phyloP scores from a whole-genome alignment of 2,329 filamentous ascomycete genomes.

The Aureobasidium pullulans region DNA sequence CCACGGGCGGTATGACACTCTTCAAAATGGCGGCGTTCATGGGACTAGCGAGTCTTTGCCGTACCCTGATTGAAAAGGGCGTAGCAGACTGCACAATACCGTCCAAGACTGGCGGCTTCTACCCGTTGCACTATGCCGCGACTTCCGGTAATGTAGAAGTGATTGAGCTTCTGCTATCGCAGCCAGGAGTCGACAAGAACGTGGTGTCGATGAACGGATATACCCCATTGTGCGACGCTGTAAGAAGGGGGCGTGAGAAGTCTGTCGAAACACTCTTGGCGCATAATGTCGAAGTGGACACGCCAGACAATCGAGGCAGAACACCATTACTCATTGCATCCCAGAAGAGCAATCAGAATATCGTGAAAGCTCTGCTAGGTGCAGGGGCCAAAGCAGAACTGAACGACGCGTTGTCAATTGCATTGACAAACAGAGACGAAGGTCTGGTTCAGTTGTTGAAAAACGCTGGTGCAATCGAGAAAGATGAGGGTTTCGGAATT shows the following conservation, averaged over 20 bases:
- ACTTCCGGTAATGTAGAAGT: no score
- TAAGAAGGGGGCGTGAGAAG: background rate
- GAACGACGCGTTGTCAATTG: background rate
- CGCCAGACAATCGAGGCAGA: background rate
- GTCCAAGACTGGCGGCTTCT: background rate
- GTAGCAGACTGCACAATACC: background rate
- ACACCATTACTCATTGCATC: background rate
- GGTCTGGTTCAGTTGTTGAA: background rate
- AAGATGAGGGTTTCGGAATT: background rate
- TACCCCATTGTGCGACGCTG: background rate
- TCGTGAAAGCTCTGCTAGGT: background rate
- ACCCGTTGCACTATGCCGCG: background rate
- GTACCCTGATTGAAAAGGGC: background rate
- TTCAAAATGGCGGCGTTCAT: background rate
- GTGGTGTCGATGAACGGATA: background rate
- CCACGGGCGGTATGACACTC: background rate
- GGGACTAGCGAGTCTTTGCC: background rate
- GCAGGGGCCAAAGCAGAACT: background rate
- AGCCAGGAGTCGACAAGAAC: background rate
- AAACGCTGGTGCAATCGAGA: background rate
- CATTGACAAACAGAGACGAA: background rate
- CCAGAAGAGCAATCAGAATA: background rate
- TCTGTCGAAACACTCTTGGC: background rate
- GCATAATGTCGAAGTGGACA: background rate
- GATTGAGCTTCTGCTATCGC: background rate